These are phyloP conservation scores for Calycina herbarum DNA, from an alignment of 2,329 filamentous ascomycete genomes.

Conservation along the genomic window DNA sequence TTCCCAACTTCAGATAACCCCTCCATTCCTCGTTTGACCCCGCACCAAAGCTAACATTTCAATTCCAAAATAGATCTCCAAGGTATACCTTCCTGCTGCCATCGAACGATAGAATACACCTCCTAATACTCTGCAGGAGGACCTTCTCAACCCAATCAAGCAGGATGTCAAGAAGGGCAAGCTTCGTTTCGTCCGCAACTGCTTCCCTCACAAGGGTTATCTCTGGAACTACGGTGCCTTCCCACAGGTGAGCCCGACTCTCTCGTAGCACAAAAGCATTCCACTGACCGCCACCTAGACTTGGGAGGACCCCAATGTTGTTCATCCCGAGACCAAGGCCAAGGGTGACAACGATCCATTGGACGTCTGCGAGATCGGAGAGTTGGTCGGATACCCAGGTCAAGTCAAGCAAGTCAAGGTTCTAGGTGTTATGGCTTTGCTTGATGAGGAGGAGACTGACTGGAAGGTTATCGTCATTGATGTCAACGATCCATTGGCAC, in stretches of 20 bases:
- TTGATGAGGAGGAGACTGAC: conserved; percentile 99
- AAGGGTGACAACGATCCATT: conserved; percentile 99
- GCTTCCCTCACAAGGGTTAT: conserved; percentile 99
- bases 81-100: neutral
- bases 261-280: conserved; percentile 5
- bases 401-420: conserved; percentile 99
- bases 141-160: conserved; percentile 98
- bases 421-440: conserved; percentile 96
- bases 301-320: conserved; percentile 95
- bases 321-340: conserved; percentile 99
- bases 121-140: conserved; percentile 74
- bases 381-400: conserved; percentile 92
- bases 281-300: conserved; percentile 58
- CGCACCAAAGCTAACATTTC: conserved; percentile 16
- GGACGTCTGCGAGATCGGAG: conserved; percentile 98
- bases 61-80: conserved; percentile 11
- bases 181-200: conserved; percentile 98
- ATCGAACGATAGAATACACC: conserved; percentile 55
- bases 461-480: conserved; percentile 99
- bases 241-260: conserved; percentile 70
- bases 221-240: conserved; percentile 99
- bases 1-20: conserved; percentile 16
- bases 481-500: conserved; percentile 91
- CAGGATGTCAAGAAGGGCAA: conserved; percentile 99
- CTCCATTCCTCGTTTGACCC: conserved; percentile 20